Evolutionary conservation across 73 alveolate genomes (phyloP).

Genomic region (Paramecium sonneborni): DNA sequence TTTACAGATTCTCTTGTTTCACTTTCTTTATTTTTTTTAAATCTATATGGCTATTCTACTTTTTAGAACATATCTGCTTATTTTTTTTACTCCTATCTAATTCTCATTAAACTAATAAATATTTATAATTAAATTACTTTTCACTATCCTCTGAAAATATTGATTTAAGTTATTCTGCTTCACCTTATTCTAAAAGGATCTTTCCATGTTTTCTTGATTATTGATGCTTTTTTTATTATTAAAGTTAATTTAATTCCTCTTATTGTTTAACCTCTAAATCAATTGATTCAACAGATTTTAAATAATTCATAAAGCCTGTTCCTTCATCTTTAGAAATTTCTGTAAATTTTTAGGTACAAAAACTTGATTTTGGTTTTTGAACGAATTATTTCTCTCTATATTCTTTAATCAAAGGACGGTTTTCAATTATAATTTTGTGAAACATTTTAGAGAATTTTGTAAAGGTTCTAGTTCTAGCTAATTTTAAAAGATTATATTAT

Average conservation of each 20-base stretch:
- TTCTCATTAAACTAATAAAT: background rate
- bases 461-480: background rate
- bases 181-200: background rate
- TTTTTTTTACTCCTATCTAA: background rate
- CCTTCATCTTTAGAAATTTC: background rate
- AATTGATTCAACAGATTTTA: background rate
- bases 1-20: background rate
- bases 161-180: background rate
- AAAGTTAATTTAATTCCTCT: background rate
- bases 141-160: background rate
- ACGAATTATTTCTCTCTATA: background rate
- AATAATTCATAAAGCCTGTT: background rate
- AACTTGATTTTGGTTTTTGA: background rate
- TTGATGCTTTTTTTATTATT: background rate
- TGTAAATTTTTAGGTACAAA: background rate
- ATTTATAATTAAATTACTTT: background rate
- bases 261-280: slow-evolving; percentile 25
- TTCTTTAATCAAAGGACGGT: background rate
- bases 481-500: background rate
- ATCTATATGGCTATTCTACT: background rate
- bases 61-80: background rate
- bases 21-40: background rate
- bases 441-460: background rate
- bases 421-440: background rate
- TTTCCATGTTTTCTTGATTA: background rate